Conservation (phyloP, 352 stramenopile species). For the Phytopythium delawarense region DNA sequence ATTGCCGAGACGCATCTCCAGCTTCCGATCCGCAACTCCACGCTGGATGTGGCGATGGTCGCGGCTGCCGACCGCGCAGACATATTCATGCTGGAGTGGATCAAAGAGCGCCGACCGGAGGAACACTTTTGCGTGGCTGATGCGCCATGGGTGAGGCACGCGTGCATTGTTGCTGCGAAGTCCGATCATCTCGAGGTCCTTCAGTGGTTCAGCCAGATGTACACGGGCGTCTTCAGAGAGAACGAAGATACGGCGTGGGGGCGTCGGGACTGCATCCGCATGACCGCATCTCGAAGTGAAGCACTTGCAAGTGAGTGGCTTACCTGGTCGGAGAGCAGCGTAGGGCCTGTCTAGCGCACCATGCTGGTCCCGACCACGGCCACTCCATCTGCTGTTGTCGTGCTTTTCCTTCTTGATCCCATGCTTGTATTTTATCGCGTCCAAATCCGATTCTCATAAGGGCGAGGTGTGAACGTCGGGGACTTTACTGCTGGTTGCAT, state of each 20-base stretch:
- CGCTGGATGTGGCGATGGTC: not conserved
- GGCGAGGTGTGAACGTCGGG: not conserved
- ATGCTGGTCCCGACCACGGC: not conserved
- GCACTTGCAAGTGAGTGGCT: not conserved
- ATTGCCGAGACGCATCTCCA: not conserved
- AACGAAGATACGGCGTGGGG: not conserved
- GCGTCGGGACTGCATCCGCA: not conserved
- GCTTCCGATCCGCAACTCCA: not conserved
- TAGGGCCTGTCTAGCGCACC: not conserved
- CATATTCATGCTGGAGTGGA: not conserved
- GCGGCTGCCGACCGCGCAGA: not conserved
- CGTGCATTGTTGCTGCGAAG: conserved; percentile 3
- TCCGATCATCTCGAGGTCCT: conserved; percentile 13
- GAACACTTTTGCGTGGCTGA: not conserved
- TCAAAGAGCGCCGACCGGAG: not conserved
- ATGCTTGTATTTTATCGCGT: not conserved
- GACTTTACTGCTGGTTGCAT: conserved; percentile 39
- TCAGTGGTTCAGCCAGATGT: conserved; percentile 5
- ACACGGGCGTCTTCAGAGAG: not conserved
- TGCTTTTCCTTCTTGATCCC: not conserved
- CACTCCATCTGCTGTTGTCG: too few relatives aligned
- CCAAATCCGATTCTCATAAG: not conserved
- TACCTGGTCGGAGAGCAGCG: not conserved
- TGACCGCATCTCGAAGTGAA: not conserved
- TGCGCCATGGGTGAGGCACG: not conserved